Evolutionary conservation across 129 eudicot species (phyloP), one percentile per base, ranked within the genome.

Genomic region (Kitagawia praeruptora): DNA sequence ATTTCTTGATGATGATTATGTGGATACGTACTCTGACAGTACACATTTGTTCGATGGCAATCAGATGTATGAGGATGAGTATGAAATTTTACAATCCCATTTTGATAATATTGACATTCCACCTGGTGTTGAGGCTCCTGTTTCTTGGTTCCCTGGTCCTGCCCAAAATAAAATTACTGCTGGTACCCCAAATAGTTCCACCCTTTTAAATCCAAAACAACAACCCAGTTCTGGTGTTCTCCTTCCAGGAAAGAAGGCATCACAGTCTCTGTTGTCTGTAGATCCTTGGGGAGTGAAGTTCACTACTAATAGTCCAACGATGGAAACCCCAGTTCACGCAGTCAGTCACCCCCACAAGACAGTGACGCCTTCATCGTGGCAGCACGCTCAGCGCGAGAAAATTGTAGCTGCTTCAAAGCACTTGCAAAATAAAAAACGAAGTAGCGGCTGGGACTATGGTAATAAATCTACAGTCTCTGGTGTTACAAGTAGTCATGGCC

Each of bases 41-140:
- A 13, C 41, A 34, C 73, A 31, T 4, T 9, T 67, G 9, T 67
- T 27, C 23, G 41, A 67, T 67, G 73, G 14, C 41, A 67, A 84
- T 61, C 39, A 69, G 64, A 76, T 80, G 38, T 81, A 53, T 45
- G 90, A 85, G 64, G 89, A 93, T 28, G 80, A 61, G 34, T 45
- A 85, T 69, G 79, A 87, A n/a, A 63, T 70, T 83, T 67, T 89
- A 85, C 91, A 91, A 83, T 88, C 96, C 56, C 92, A 84, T 87
- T 87, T 91, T 82, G 94, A 93, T 75, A 80, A 80, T 84, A 79
- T 93, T 77, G 92, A 89, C 84, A 78, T 86, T 38, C 94, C 91
- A 64, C 61, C 94, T 78, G 92, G 96, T 69, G 80, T 87, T 14
- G 96, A 91, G 86, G 89, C 88, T 76, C 75, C 89, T 2, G 61